phyloP scores from a whole-genome alignment of 768 basidiomycete genomes.

The Pleurotus ostreatus region DNA sequence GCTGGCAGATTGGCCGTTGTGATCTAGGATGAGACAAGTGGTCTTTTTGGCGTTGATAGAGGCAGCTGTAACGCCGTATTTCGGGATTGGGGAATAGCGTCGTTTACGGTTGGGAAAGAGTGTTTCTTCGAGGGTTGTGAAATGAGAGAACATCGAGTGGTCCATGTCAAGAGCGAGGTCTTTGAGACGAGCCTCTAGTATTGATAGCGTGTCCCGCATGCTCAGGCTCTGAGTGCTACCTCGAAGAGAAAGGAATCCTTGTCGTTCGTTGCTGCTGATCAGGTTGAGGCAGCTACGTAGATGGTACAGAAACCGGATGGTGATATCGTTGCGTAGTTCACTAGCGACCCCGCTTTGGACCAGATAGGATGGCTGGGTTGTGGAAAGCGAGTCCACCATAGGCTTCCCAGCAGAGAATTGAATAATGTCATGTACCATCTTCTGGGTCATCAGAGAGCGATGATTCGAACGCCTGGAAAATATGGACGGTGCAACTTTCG shows the following conservation, averaged over 20 bases:
- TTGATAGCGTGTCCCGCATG: slow-evolving; percentile 26
- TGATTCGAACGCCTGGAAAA: slow-evolving; percentile 25
- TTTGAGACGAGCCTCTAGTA: slow-evolving; percentile 34
- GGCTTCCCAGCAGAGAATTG: slow-evolving; percentile 43
- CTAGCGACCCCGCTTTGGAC: slow-evolving; percentile 73
- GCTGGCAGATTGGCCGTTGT: slow-evolving; percentile 23
- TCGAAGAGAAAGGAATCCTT: slow-evolving; percentile 8
- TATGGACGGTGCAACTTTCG: slow-evolving; percentile 18
- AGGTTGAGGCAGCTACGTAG: slow-evolving; percentile 63
- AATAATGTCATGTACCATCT: slow-evolving; percentile 47
- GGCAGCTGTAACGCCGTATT: slow-evolving; percentile 10
- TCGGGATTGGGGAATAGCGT: not conserved
- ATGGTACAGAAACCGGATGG: slow-evolving; percentile 77
- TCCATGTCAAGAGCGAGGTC: slow-evolving; percentile 39
- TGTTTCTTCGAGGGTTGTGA: slow-evolving; percentile 23
- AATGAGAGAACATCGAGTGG: slow-evolving; percentile 24
- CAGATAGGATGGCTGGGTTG: slow-evolving; percentile 80
- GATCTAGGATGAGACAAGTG: slow-evolving; percentile 29
- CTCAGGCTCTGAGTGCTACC: slow-evolving; percentile 11
- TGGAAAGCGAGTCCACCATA: slow-evolving; percentile 72
- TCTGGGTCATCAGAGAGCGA: slow-evolving; percentile 26
- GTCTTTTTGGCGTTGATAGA: slow-evolving; percentile 24
- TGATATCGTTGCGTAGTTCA: slow-evolving; percentile 58
- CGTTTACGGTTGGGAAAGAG: slow-evolving; percentile 19
- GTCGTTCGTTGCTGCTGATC: slow-evolving; percentile 25